Evolutionary conservation across 1,284 basidiomycete genomes (phyloP), one percentile per base, ranked within the genome.

Genomic region (Coriolopsis trogii): DNA sequence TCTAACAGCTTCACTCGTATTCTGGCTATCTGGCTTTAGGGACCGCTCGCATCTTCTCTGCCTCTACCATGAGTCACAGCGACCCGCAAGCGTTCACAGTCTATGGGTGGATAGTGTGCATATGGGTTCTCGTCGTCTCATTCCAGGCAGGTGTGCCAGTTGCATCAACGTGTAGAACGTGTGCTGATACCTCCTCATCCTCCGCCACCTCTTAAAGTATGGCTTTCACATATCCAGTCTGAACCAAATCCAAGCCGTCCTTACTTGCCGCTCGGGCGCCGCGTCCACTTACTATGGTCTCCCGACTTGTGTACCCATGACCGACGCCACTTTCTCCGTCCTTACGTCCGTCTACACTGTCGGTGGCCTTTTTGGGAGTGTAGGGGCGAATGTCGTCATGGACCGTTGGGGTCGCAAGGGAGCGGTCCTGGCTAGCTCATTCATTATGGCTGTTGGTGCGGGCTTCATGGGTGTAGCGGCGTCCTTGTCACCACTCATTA

Each of bases 151-250:
- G 67, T 53, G 7, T 6, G 3, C 25, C 13, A 12, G 9, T 1
- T 8, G n/a, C 21, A 21, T 7, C 18, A 24, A 3, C n/a, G n/a
- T n/a, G n/a, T n/a, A n/a, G n/a, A n/a, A n/a, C n/a, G n/a, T n/a
- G n/a, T n/a, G n/a, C n/a, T n/a, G n/a, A n/a, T n/a, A n/a, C n/a
- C n/a, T n/a, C n/a, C n/a, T n/a, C n/a, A n/a, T n/a, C n/a, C n/a
- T n/a, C n/a, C n/a, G n/a, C n/a, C n/a, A n/a, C n/a, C n/a, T n/a
- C n/a, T n/a, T n/a, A n/a, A n/a, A 89, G 81, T 89, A 88, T 70
- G 87, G 87, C 16, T 91, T 86, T 65, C 93, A 95, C 67, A 88
- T 93, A 43, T 90, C 91, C 4, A 90, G 88, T 26, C 81, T 95
- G 53, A 95, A 95, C 67, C 92, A 93, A 68, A 87, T 95, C 36